Conservation (phyloP, 306 rosid species). For the Datisca glomerata region DNA sequence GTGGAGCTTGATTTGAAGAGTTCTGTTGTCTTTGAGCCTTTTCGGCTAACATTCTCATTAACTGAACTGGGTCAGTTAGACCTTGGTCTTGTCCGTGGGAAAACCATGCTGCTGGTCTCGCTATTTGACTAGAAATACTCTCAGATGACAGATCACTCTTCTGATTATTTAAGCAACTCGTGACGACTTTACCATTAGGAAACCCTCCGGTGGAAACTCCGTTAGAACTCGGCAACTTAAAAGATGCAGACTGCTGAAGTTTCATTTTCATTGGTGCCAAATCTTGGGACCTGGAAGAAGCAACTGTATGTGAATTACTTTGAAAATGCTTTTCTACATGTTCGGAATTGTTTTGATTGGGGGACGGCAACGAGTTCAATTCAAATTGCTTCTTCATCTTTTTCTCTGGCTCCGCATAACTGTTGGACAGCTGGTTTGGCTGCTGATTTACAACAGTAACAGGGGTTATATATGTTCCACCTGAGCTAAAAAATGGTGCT, state of each 20-base stretch:
- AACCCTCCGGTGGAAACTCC: constrained; percentile 43
- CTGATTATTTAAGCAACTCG: constrained; percentile 27
- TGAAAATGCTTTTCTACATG: constrained; percentile 41
- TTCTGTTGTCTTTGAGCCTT: constrained; percentile 62
- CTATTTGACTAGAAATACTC: constrained; percentile 36
- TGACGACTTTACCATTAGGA: constrained; percentile 55
- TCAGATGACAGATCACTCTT: constrained; percentile 43
- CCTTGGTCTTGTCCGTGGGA: constrained; percentile 52
- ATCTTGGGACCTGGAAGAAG: constrained; percentile 59
- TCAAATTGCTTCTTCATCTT: constrained; percentile 58
- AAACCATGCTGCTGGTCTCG: constrained; percentile 35
- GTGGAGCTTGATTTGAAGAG: constrained; percentile 40
- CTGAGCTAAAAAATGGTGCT: constrained; percentile 38
- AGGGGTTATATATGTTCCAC: constrained; percentile 31
- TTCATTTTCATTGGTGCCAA: constrained; percentile 29
- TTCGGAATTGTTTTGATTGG: constrained; percentile 37
- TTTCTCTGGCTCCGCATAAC: constrained; percentile 39
- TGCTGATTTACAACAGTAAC: constrained; percentile 31
- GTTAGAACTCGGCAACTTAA: constrained; percentile 47
- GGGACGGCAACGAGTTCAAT: constrained; percentile 53
- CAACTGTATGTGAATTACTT: constrained; percentile 32
- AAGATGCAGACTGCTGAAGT: constrained; percentile 35
- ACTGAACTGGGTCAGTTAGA: constrained; percentile 67
- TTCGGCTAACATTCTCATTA: constrained; percentile 66
- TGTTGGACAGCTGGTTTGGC: constrained; percentile 34